phyloP scores from a whole-genome alignment of 257 asterid genomes.

The Solanum tacnaense region DNA sequence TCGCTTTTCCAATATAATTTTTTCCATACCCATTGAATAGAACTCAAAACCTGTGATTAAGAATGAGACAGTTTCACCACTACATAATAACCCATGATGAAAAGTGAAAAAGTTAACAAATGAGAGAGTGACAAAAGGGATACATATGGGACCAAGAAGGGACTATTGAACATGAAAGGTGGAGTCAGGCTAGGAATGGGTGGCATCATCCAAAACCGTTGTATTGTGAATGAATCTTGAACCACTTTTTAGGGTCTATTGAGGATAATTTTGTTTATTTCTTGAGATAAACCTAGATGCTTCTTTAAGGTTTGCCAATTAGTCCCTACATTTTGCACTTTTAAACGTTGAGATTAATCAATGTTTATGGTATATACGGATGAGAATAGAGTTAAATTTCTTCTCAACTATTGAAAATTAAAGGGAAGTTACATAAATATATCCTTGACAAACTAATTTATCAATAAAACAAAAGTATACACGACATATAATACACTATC shows the following conservation, averaged over 20 bases:
- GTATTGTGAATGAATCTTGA: neutral
- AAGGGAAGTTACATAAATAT: neutral
- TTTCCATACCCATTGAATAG: accelerated
- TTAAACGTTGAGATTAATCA: neutral
- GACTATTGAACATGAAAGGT: neutral
- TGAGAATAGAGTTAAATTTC: neutral
- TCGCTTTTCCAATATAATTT: accelerated
- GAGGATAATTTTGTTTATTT: neutral
- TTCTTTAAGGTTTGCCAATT: neutral
- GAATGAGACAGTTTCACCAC: accelerated
- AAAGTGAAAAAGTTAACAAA: neutral
- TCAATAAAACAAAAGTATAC: neutral
- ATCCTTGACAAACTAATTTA: neutral
- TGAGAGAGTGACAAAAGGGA: neutral
- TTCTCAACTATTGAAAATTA: neutral
- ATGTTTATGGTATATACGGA: neutral
- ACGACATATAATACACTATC: neutral
- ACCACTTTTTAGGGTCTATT: neutral
- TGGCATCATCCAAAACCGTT: neutral
- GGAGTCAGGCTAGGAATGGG: neutral
- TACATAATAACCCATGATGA: accelerated
- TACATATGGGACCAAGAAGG: neutral
- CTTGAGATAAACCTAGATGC: neutral
- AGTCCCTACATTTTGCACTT: neutral
- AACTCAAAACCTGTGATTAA: accelerated